Conservation (phyloP, 139 green algal species). For the Tetraselmis chui region DNA sequence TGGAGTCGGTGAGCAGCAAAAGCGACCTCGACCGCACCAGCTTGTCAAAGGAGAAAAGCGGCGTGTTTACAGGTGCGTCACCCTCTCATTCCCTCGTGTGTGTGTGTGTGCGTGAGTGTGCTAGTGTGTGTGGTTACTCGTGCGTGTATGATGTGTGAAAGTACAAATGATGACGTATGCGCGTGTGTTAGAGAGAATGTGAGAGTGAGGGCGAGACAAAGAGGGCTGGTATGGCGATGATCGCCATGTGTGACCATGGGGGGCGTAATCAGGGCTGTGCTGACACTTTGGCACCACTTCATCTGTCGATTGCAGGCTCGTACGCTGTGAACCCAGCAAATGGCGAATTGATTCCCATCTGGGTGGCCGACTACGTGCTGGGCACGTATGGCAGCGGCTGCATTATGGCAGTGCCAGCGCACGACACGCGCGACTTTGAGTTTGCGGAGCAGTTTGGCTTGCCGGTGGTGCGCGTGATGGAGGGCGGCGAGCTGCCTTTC, state of each 20-base stretch:
- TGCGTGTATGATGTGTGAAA: no score
- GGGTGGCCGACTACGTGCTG: conserved; percentile 97
- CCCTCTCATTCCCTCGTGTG: background rate
- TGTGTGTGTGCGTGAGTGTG: no score
- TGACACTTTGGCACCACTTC: no score
- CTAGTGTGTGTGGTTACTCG: no score
- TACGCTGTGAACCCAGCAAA: conserved; percentile 81
- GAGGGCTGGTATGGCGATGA: no score
- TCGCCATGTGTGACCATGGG: no score
- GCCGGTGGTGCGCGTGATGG: conserved; percentile 56
- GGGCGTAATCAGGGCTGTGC: no score
- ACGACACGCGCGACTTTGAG: conserved; percentile 87
- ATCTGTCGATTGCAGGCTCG: conserved; percentile 57
- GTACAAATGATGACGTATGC: no score
- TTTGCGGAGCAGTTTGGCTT: conserved; percentile 81
- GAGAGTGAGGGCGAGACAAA: no score
- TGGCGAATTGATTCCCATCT: conserved; percentile 76
- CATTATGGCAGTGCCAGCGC: conserved; percentile 96
- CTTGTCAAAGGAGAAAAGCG: conserved; percentile 85
- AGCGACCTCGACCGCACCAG: conserved; percentile 91
- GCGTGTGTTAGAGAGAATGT: no score
- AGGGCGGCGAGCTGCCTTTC: conserved; percentile 43
- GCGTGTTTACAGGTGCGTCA: conserved; percentile 77
- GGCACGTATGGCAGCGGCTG: conserved; percentile 88
- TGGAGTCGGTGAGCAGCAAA: conserved; percentile 67